These are phyloP conservation scores for Fusarium brachygibbosum DNA, from an alignment of 2,329 filamentous ascomycete species.

Conservation along the genomic window DNA sequence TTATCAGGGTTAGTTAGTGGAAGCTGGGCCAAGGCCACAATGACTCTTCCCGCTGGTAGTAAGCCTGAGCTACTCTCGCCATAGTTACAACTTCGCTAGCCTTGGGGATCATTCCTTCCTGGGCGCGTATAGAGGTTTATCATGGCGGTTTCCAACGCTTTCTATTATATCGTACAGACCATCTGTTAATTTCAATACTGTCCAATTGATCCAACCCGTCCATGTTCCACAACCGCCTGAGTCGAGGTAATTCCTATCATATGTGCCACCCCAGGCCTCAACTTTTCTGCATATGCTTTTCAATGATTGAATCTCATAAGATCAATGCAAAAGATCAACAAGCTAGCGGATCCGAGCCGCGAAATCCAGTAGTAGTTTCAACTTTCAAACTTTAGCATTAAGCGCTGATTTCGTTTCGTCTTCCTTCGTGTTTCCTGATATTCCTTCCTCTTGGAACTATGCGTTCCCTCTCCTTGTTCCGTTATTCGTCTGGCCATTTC, in stretches of 20 bases:
- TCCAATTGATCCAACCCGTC: background rate
- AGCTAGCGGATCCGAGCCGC: background rate
- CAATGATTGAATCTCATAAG: background rate
- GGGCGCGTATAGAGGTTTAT: background rate
- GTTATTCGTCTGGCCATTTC: background rate
- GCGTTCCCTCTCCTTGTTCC: background rate
- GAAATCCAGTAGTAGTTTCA: constrained; percentile 5
- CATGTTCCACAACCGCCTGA: background rate
- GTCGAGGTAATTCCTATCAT: background rate
- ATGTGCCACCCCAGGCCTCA: background rate
- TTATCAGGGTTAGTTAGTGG: constrained; percentile 8
- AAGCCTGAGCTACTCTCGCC: background rate
- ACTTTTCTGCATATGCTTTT: background rate
- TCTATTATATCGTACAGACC: background rate
- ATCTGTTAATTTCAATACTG: constrained; percentile 12
- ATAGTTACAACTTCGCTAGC: background rate
- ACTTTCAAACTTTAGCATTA: constrained; percentile 23
- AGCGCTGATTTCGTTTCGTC: constrained; percentile 5
- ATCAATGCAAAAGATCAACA: background rate
- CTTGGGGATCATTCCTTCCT: background rate
- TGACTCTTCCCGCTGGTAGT: background rate
- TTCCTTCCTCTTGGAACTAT: background rate
- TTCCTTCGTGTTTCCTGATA: background rate
- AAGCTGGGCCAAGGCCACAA: background rate
- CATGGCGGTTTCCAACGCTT: background rate